Percentiles rank a stretch among this genome's conserved stretches.
Conservation (phyloP, 1,284 basidiomycete genomes). For the Melanopsichium pennsylvanicum region DNA sequence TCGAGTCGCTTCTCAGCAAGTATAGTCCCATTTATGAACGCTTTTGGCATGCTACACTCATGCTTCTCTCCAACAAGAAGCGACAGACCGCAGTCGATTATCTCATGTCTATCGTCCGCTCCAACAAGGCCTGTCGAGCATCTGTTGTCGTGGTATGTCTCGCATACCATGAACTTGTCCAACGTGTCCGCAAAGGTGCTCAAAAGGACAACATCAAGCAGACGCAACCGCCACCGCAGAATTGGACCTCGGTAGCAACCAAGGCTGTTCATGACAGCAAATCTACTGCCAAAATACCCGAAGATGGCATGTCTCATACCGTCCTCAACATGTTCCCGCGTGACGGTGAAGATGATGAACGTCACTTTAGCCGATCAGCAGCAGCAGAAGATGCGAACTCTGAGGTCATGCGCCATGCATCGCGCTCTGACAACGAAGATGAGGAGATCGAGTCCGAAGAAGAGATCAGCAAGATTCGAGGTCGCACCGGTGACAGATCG, state of each 20-base stretch:
- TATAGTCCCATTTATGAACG: slow-evolving; percentile 51
- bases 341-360: slow-evolving; percentile 10
- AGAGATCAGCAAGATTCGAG: slow-evolving; percentile 18
- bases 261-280: slow-evolving; percentile 15
- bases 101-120: slow-evolving; percentile 41
- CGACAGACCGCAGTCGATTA: slow-evolving; percentile 39
- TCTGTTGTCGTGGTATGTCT: slow-evolving; percentile 50
- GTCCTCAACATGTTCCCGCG: slow-evolving; percentile 20
- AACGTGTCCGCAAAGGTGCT: slow-evolving; percentile 20
- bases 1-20: slow-evolving; percentile 48
- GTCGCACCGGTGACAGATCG: neutral
- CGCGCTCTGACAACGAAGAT: too few species aligned
- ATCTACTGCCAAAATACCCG: too few species aligned
- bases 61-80: slow-evolving; percentile 35
- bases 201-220: slow-evolving; percentile 8
- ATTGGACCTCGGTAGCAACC: slow-evolving; percentile 25
- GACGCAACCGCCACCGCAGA: slow-evolving; percentile 2
- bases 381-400: too few species aligned
- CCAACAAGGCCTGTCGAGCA: slow-evolving; percentile 41
- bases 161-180: slow-evolving; percentile 49
- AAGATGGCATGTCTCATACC: slow-evolving; percentile 17
- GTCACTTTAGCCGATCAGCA: neutral
- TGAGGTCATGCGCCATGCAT: too few species aligned
- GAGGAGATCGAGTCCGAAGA: slow-evolving; percentile 22
- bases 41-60: slow-evolving; percentile 45